Conservation (phyloP, 1,284 basidiomycete genomes). For the Quambalaria eucalypti region DNA sequence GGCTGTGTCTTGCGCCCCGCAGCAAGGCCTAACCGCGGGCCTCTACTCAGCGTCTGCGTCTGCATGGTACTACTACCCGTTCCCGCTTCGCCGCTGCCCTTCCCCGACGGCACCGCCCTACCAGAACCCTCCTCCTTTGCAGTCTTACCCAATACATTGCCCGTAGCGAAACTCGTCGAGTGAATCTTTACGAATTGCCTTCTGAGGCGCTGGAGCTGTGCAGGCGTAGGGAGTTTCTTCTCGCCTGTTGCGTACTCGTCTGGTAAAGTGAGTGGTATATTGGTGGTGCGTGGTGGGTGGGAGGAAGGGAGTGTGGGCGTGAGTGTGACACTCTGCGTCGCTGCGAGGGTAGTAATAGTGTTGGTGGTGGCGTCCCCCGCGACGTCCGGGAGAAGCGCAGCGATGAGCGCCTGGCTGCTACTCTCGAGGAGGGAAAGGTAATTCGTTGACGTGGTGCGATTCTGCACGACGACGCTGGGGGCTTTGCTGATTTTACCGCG, state of each 20-base stretch:
- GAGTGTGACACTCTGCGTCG: constrained; percentile 12
- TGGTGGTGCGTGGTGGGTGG: constrained; percentile 6
- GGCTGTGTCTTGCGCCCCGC: no score
- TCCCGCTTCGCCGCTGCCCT: not conserved
- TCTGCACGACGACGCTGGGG: constrained; percentile 66
- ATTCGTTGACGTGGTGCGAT: constrained; percentile 44
- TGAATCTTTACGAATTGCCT: constrained; percentile 41
- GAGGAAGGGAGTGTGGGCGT: constrained; percentile 11
- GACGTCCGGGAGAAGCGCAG: constrained; percentile 9
- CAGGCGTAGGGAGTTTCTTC: constrained; percentile 15
- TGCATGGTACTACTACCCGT: no score
- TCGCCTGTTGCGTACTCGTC: no score
- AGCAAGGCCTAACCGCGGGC: not conserved
- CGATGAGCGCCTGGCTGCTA: constrained; percentile 18
- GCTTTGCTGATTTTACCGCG: constrained; percentile 70
- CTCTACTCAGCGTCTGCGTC: not conserved
- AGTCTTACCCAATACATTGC: constrained; percentile 23
- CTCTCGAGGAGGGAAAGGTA: constrained; percentile 48
- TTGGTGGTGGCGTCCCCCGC: not conserved
- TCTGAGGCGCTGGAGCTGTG: constrained; percentile 30
- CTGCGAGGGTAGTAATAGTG: constrained; percentile 3
- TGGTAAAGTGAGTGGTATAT: constrained; percentile 18
- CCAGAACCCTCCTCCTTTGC: constrained; percentile 15
- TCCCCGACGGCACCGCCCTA: not conserved
- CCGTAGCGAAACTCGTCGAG: constrained; percentile 20